A percentile compares a stretch with the other conserved stretches of the same genome.
These are phyloP conservation scores for Craterostigma plantagineum DNA, from an alignment of 257 asterid species.

Conservation along the genomic window DNA sequence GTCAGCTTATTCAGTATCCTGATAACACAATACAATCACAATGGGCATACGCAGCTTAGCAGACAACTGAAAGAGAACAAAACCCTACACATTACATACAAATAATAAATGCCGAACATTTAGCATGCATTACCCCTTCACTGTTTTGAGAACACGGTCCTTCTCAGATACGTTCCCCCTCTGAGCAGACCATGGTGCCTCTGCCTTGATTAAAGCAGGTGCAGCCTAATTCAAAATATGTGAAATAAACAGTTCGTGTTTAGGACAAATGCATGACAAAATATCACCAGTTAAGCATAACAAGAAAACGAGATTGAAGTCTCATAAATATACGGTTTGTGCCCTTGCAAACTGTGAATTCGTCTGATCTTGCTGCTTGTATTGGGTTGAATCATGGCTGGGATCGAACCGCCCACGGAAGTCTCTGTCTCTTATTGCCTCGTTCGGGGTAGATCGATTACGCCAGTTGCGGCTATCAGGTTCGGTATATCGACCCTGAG, in stretches of 20 bases:
- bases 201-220: constrained; percentile 62
- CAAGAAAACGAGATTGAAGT: no score
- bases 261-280: no score
- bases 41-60: no score
- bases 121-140: constrained; percentile 52
- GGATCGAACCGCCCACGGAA: constrained; percentile 11
- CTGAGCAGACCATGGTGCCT: constrained; percentile 79
- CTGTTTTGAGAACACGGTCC: constrained; percentile 71
- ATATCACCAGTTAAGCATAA: no score
- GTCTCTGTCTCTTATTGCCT: constrained; percentile 43
- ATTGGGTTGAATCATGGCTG: constrained; percentile 23
- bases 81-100: not conserved
- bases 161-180: constrained; percentile 68
- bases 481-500: constrained; percentile 47
- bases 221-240: constrained; percentile 33
- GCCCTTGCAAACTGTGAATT: constrained; percentile 29
- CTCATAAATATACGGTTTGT: constrained; percentile 9
- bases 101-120: no score
- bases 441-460: constrained; percentile 23
- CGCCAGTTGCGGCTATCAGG: constrained; percentile 48
- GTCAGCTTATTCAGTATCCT: constrained; percentile 93
- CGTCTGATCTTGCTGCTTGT: constrained; percentile 27
- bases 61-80: no score
- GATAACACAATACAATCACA: constrained; percentile 6
- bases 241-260: not conserved